Base-by-base conservation (phyloP, 163 green algal genomes). In the Scenedesmus sp. region DNA sequence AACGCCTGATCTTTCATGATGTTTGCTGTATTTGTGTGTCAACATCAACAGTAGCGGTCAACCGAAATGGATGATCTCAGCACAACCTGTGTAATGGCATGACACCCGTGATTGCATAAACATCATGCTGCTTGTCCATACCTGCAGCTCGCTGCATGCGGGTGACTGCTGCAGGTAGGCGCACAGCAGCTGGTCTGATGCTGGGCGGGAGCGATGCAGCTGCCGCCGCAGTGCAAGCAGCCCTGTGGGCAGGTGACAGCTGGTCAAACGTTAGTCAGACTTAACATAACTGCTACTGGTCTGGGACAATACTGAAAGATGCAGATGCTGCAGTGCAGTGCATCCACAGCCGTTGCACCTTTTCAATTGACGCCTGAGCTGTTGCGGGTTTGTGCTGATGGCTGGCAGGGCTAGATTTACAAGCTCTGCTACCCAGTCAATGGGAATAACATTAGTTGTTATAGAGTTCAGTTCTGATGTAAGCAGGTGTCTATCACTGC, bases 161-260 rank as follows among this genome's bases (percentile, higher is more conserved):
- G 89, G 89, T 1, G 81, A 85, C 8, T 67, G 34, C 6, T 55
- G 52, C 9, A 92, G 52, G 8, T 64, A 77, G 9, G 15, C 34
- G 55, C 6, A 6, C 23, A 92, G 89, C 52, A 92, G 66, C 74
- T 87, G n/a, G 23, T 84, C 89, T 66, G 81, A 64, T 73, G 89
- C 89, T 23, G 88, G 88, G 55, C 83, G 15, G 82, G 83, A 88
- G 20, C 84, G 67, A 2, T 18, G 46, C 57, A 90, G 67, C 74
- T 67, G 67, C 5, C 83, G 90, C 13, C 57, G 60, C 57, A 90
- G 46, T 2, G 90, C 55, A 2, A 67, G 81, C 3, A 92, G 82
- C 12, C 89, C 89, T 92, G 89, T 46, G 59, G 20, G 4, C 18
- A 79, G 57, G 7, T 26, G 2, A 66, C 56, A 59, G 60, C 13